Base-by-base conservation (phyloP, 352 stramenopile genomes). In the Phytopythium oedochilum region DNA sequence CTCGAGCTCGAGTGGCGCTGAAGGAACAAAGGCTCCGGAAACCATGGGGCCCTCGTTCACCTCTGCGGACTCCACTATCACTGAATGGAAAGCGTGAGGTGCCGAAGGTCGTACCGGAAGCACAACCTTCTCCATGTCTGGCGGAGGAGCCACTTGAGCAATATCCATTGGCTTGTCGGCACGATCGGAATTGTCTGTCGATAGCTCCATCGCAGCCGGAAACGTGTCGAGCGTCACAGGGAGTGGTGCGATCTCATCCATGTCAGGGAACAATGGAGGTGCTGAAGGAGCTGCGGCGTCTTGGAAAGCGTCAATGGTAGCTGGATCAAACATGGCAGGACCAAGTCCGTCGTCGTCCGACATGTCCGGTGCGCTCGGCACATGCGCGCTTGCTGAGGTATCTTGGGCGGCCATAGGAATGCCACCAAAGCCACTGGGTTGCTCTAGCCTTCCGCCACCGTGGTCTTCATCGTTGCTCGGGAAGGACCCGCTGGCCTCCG, bases 1-100 rank as follows among this genome's bases (percentile, higher is more conserved):
- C 17, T 68, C 70, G 31, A 70, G 50, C 31, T 62, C 59, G 32
- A 60, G 57, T 53, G 69, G 69, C 54, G 66, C 69, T 34, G 66
- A 75, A 18, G 69, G 69, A 7, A 53, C 25, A 22, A 54, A 62
- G 29, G 43, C 38, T 2, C 36, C 20, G 5, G 31, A 20, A 15
- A 50, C 15, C 14, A 32, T 29, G 1, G 42, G 26, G 2, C 20
- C 52, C 11, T 58, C 38, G 9, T 51, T 17, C 20, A 22, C 18
- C 1, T 34, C 20, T 3, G 40, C 26, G 5, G 22, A 31, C 12
- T 47, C 40, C 11, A 44, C 28, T 35, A 25, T 3, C 3, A 50
- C 31, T 18, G 52, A 35, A 44, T 58, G 39, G 14, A 43, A 50
- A 6, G 52, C 40, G 9, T 51, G 26, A 40, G 36, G 38, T 34